Percentiles rank a stretch among this genome's conserved stretches.
Conservation (phyloP, 129 eudicot species). For the Scalesia atractyloides region DNA sequence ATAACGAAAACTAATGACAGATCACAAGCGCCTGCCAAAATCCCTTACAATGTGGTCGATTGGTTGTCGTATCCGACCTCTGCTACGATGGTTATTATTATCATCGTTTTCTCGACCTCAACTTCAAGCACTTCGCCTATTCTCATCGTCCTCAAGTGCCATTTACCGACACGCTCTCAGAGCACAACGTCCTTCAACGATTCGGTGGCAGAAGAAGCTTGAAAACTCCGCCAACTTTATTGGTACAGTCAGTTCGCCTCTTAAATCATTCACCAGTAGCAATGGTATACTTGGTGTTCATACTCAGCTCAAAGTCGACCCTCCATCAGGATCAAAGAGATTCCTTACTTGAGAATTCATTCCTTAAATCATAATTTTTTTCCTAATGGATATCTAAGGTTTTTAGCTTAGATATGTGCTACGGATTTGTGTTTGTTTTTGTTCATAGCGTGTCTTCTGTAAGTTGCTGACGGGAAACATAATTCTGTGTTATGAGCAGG, state of each 20-base stretch:
- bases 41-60: no score
- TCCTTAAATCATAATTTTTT: background rate
- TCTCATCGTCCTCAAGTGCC: background rate
- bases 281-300: conserved; percentile 30
- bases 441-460: background rate
- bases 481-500: conserved; percentile 42
- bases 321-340: conserved; percentile 29
- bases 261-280: background rate
- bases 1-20: no score
- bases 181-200: conserved; percentile 60
- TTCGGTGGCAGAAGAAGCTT: conserved; percentile 28
- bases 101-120: background rate
- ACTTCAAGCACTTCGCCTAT: conserved; percentile 9
- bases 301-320: conserved; percentile 42
- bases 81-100: no score
- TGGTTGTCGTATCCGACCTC: no score
- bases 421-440: background rate
- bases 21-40: no score
- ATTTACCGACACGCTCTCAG: no score
- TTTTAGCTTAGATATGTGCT: no score
- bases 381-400: no score
- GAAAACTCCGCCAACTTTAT: conserved; percentile 61
- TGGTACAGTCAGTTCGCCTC: conserved; percentile 46
- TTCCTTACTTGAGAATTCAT: conserved; percentile 29
- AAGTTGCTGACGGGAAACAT: conserved; percentile 16